These are phyloP conservation scores for Acer campestre DNA, from an alignment of 345 rosid species.

Conservation along the genomic window DNA sequence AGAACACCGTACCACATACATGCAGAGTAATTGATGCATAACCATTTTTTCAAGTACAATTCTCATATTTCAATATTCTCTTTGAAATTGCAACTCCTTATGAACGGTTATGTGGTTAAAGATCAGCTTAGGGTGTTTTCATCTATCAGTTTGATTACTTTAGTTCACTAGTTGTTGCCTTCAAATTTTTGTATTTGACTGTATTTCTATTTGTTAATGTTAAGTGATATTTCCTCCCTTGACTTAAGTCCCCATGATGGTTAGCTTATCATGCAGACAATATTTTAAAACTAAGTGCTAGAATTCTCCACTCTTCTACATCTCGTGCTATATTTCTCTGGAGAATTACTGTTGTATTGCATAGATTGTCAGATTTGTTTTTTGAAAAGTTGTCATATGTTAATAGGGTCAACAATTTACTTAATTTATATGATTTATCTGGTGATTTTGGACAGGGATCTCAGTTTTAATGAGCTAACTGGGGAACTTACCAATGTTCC, in stretches of 20 bases:
- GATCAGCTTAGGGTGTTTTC: background rate
- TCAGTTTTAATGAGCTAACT: slow-evolving; percentile 29
- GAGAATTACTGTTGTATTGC: slow-evolving; percentile 1
- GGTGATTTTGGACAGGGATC: slow-evolving; percentile 31
- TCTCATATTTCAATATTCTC: background rate
- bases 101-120: background rate
- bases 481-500: slow-evolving; percentile 24
- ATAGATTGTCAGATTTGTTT: background rate
- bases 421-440: background rate
- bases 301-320: background rate
- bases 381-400: background rate
- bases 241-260: background rate
- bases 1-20: background rate
- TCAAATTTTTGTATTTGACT: background rate
- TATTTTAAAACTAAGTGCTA: background rate
- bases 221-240: background rate
- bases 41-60: background rate
- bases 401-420: background rate
- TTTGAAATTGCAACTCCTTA: background rate
- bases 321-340: background rate
- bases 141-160: background rate
- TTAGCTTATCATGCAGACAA: background rate
- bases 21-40: no score
- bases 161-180: background rate
- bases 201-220: background rate